Evolutionary conservation across 2,329 filamentous ascomycete species (phyloP), one percentile per base, ranked within the genome.

Genomic region (Colletotrichum magnum): DNA sequence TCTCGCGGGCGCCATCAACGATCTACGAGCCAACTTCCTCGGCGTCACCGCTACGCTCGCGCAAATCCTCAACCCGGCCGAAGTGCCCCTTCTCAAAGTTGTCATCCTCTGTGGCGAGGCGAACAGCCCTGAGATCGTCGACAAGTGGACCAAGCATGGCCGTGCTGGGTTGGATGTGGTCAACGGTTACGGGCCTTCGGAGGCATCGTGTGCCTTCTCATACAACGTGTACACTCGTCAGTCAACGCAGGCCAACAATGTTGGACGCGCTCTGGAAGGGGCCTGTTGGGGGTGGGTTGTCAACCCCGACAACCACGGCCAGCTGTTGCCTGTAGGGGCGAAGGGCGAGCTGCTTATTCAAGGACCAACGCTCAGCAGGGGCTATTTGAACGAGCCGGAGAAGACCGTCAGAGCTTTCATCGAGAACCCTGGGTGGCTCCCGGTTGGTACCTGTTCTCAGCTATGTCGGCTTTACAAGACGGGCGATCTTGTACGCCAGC

Each of bases 331-430:
- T 0, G 75, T 87, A 7, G 88, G 88, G 0, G 82, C 85, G 0
- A 79, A 87, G 0, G 87, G 87, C 1, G 89, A 91, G 73, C 79
- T 92, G 2, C 82, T 90, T 3, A 85, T 92, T 41, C 88, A 90
- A 72, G 88, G 88, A 0, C 86, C 86, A 0, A 87, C 81, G 0
- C 72, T 85, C 15, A 85, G 82, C 24, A 77, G 80, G n/a, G 85
- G 84, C 12, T 89, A 89, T 67, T 75, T 87, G 16, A 82, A 85
- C 41, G 81, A 86, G 21, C 74, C 78, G 0, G 75, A 77, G 13
- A 85, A 85, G 71, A 88, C 86, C 0, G 75, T 77, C 4, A 80
- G 79, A 32, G 78, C 78, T 0, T 89, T 88, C 56, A 79, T 87
- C 16, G 74, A 79, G 36, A 79, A 82, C 39, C 79, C 81, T 1